These are phyloP conservation scores for Ceratobasidium sp. DNA, from an alignment of 1,284 basidiomycete species.

Conservation along the genomic window DNA sequence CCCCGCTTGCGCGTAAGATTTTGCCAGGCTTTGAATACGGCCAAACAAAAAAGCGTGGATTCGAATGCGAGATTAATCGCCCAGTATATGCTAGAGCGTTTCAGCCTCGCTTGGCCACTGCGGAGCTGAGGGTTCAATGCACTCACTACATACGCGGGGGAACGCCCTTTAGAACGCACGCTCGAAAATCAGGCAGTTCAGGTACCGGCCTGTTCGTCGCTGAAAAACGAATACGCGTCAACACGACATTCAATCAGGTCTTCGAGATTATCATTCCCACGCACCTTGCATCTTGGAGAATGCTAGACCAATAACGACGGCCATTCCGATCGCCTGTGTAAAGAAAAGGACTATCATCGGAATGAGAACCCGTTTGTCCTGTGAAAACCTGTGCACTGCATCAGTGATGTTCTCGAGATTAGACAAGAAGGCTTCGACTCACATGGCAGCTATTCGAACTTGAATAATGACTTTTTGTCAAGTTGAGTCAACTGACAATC, in stretches of 20 bases:
- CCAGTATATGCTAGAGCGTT: conserved; percentile 33
- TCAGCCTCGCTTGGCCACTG: not conserved
- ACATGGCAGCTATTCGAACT: conserved; percentile 38
- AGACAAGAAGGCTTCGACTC: not conserved
- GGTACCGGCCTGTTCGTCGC: conserved; percentile 18
- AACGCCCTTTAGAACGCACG: conserved; percentile 16
- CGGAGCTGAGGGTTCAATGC: not conserved
- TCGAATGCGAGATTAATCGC: conserved; percentile 31
- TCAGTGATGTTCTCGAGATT: not conserved
- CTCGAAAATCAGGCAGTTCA: conserved; percentile 27
- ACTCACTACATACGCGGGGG: conserved; percentile 26
- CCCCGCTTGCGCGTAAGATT: conserved; percentile 9
- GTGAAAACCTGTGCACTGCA: conserved; percentile 25
- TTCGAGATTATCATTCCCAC: conserved; percentile 5
- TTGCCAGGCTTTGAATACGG: conserved; percentile 29
- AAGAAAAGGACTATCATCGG: conserved; percentile 27
- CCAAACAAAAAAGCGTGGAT: conserved; percentile 16
- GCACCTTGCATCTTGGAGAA: conserved; percentile 28
- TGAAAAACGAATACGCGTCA: not conserved
- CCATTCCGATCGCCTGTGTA: conserved; percentile 33
- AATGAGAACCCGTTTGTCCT: conserved; percentile 22
- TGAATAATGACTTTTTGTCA: conserved; percentile 21
- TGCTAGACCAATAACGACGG: conserved; percentile 13
- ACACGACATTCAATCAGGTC: not conserved
- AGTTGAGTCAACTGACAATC: not conserved